Evolutionary conservation across 1,284 basidiomycete species (phyloP).

Genomic region (Moesziomyces aphidis): DNA sequence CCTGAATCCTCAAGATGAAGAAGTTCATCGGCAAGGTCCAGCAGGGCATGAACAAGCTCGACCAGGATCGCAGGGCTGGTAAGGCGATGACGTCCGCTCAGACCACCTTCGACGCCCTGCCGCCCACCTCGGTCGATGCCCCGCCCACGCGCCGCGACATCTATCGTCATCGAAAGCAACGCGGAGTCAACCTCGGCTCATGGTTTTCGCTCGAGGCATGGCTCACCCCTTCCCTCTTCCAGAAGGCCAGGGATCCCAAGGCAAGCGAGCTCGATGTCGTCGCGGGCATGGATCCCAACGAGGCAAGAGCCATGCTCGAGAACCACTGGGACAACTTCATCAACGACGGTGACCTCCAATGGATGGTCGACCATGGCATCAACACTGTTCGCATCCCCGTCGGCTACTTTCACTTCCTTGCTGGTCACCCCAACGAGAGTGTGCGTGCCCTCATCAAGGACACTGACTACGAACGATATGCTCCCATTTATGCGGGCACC

Average conservation of each 20-base stretch:
- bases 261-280: slow-evolving; percentile 75
- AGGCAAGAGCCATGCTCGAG: slow-evolving; percentile 76
- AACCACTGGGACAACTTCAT: slow-evolving; percentile 78
- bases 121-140: slow-evolving; percentile 29
- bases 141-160: slow-evolving; percentile 67
- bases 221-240: slow-evolving; percentile 66
- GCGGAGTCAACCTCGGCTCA: slow-evolving; percentile 83
- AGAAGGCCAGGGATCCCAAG: slow-evolving; percentile 51
- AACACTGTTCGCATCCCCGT: slow-evolving; percentile 87
- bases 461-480: slow-evolving; percentile 78
- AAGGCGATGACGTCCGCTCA: slow-evolving; percentile 1
- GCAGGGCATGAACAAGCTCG: slow-evolving; percentile 29
- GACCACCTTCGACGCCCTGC: slow-evolving; percentile 19
- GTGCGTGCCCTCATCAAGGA: slow-evolving; percentile 72
- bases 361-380: slow-evolving; percentile 80
- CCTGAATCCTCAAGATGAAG: slow-evolving; percentile 24
- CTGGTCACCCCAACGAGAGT: slow-evolving; percentile 78
- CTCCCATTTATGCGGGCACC: slow-evolving; percentile 77
- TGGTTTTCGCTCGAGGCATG: slow-evolving; percentile 65
- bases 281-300: slow-evolving; percentile 70
- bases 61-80: slow-evolving; percentile 6
- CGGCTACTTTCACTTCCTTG: slow-evolving; percentile 76
- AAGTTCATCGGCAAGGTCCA: slow-evolving; percentile 46
- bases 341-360: slow-evolving; percentile 70
- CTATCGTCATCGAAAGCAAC: slow-evolving; percentile 79